These are phyloP conservation scores for Cephaloascus fragrans DNA, from an alignment of 805 yeast genomes.

Conservation along the genomic window DNA sequence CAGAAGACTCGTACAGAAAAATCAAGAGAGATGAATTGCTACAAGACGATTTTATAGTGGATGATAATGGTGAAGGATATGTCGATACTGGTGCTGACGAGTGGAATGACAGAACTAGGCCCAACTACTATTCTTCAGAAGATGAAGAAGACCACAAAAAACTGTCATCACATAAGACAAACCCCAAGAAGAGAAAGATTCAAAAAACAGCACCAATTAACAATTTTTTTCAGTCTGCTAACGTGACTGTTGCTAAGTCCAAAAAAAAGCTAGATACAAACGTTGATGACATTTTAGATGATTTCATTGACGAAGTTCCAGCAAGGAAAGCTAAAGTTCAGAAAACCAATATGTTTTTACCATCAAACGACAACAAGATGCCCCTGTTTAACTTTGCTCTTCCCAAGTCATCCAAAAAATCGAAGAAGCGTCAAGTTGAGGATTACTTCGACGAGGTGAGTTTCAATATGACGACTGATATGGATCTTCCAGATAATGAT, in stretches of 20 bases:
- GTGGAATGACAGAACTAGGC: slow-evolving; percentile 54
- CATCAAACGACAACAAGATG: slow-evolving; percentile 14
- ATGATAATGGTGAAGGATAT: slow-evolving; percentile 89
- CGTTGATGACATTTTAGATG: slow-evolving; percentile 64
- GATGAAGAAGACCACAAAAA: slow-evolving; percentile 25
- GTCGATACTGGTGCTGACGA: slow-evolving; percentile 91
- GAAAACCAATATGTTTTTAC: slow-evolving; percentile 9
- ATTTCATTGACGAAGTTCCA: slow-evolving; percentile 18
- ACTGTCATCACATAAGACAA: slow-evolving; percentile 23
- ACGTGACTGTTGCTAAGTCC: slow-evolving; percentile 12
- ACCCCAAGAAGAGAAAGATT: slow-evolving; percentile 13
- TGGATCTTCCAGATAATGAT: slow-evolving; percentile 11
- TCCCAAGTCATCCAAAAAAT: slow-evolving; percentile 15
- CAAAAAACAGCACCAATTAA: slow-evolving; percentile 38
- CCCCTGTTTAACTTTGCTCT: slow-evolving; percentile 13
- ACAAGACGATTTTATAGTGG: slow-evolving; percentile 89
- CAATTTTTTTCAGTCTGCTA: slow-evolving; percentile 39
- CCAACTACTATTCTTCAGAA: slow-evolving; percentile 48
- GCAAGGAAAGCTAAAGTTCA: slow-evolving; percentile 8
- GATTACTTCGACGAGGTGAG: slow-evolving; percentile 15
- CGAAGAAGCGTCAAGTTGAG: slow-evolving; percentile 14
- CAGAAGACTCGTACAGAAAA: slow-evolving; percentile 66
- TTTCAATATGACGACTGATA: slow-evolving; percentile 5
- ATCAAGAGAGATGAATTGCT: slow-evolving; percentile 72
- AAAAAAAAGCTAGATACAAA: slow-evolving; percentile 38